Conservation (phyloP, 768 basidiomycete genomes). For the Russula sp. region DNA sequence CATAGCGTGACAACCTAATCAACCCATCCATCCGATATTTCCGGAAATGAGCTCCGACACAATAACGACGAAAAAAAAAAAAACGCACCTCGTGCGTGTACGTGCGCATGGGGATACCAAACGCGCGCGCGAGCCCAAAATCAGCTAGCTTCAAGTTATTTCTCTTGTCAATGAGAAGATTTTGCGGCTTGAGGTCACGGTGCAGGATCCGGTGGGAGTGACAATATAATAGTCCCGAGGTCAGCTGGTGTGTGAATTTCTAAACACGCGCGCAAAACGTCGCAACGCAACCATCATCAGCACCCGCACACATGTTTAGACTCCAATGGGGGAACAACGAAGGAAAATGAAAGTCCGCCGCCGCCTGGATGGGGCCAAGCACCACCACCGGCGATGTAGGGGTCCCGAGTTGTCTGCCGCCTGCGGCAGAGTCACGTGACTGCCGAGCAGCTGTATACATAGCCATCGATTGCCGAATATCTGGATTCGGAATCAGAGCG, state of each 20-base stretch:
- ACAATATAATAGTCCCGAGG: constrained; percentile 72
- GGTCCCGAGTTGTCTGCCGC: not conserved
- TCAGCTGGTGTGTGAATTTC: constrained; percentile 96
- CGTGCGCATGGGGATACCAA: constrained; percentile 97
- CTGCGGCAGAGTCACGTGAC: constrained; percentile 17
- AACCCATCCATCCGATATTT: not conserved
- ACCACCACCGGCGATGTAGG: not conserved
- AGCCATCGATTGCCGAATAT: not conserved
- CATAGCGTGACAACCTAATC: constrained; percentile 93
- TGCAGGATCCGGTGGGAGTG: constrained; percentile 53
- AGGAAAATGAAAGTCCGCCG: not conserved
- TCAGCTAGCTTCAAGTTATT: constrained; percentile 53
- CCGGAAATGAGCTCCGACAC: not conserved
- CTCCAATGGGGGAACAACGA: not conserved
- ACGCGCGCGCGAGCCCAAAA: constrained; percentile 56
- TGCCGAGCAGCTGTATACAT: not conserved
- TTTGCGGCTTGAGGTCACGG: constrained; percentile 52
- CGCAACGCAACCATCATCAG: constrained; percentile 9
- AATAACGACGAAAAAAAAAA: constrained; percentile 8
- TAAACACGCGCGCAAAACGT: constrained; percentile 31
- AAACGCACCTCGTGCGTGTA: constrained; percentile 90
- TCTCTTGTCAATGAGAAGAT: constrained; percentile 46
- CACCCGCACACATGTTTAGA: not conserved
- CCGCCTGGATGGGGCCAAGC: not conserved
- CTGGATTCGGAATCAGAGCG: not conserved